Percentiles rank a stretch among this genome's conserved stretches.
These are phyloP conservation scores for Curvularia sp. DNA, from an alignment of 2,329 filamentous ascomycete species.

Conservation along the genomic window DNA sequence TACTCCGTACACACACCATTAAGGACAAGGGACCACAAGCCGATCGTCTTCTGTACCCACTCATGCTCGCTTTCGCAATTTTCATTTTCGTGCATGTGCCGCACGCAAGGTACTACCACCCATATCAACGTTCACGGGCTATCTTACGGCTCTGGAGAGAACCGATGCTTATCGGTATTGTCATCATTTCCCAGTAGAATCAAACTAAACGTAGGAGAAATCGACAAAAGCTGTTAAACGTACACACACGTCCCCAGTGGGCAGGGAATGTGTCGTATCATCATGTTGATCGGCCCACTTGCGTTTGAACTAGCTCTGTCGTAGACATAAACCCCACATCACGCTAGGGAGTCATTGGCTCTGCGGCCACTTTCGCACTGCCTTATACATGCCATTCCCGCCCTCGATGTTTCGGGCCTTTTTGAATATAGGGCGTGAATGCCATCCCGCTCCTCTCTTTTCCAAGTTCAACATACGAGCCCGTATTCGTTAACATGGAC, in stretches of 20 bases:
- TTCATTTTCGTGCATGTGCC: background rate
- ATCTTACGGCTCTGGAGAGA: background rate
- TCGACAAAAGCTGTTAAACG: background rate
- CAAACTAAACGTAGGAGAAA: conserved; percentile 2
- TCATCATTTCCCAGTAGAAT: background rate
- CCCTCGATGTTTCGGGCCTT: conserved; percentile 1
- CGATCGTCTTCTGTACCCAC: background rate
- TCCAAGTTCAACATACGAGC: conserved; percentile 1
- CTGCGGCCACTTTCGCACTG: conserved; percentile 7
- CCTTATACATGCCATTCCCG: conserved; percentile 19
- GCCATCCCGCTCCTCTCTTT: background rate
- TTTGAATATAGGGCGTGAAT: conserved; percentile 9
- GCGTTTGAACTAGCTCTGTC: conserved; percentile 15
- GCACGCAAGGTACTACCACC: background rate
- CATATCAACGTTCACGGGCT: background rate
- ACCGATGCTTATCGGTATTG: conserved; percentile 1
- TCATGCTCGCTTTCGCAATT: background rate
- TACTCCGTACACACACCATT: background rate
- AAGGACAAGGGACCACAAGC: background rate
- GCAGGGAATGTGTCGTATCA: background rate
- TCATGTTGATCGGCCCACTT: conserved; percentile 12
- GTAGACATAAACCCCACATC: conserved; percentile 19
- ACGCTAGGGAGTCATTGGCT: conserved; percentile 14
- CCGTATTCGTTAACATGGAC: conserved; percentile 14
- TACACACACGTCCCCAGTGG: background rate